Evolutionary conservation across 1,284 basidiomycete genomes (phyloP).

Genomic region (Farysia itapuensis): DNA sequence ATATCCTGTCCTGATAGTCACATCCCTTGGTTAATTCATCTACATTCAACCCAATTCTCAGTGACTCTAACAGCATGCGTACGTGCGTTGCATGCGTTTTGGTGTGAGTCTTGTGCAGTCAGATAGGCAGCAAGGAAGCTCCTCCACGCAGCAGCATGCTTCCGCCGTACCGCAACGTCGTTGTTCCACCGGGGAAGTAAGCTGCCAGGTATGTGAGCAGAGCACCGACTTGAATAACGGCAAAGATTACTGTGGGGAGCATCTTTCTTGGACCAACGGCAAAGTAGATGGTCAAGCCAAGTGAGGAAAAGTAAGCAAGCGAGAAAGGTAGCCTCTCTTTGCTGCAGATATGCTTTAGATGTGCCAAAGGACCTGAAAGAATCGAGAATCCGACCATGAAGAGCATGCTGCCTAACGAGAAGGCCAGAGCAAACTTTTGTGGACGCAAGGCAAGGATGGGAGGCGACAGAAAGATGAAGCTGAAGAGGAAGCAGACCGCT

Average conservation of each 20-base stretch:
- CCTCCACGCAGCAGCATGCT: conserved; percentile 51
- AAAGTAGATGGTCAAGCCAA: conserved; percentile 58
- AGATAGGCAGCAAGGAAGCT: conserved; percentile 50
- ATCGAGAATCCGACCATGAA: conserved; percentile 57
- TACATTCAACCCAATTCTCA: no score
- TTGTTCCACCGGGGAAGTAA: conserved; percentile 56
- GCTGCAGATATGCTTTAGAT: conserved; percentile 53
- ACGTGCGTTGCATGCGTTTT: not conserved
- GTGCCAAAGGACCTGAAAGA: conserved; percentile 54
- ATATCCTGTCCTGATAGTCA: no score
- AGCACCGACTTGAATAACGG: conserved; percentile 49
- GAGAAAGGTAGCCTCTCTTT: conserved; percentile 65
- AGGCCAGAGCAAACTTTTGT: conserved; percentile 57
- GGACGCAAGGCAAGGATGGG: conserved; percentile 65
- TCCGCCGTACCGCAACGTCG: conserved; percentile 54
- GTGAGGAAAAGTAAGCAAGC: conserved; percentile 62
- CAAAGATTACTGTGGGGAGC: conserved; percentile 48
- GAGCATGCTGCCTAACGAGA: conserved; percentile 53
- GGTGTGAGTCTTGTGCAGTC: not conserved
- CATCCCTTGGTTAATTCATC: no score
- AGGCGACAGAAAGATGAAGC: conserved; percentile 82
- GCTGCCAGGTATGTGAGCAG: conserved; percentile 53
- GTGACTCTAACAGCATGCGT: no score
- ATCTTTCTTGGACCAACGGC: conserved; percentile 52
- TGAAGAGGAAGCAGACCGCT: conserved; percentile 89